phyloP scores from a whole-genome alignment of 1,139 yeast species.

The Geotrichum restrictum region DNA sequence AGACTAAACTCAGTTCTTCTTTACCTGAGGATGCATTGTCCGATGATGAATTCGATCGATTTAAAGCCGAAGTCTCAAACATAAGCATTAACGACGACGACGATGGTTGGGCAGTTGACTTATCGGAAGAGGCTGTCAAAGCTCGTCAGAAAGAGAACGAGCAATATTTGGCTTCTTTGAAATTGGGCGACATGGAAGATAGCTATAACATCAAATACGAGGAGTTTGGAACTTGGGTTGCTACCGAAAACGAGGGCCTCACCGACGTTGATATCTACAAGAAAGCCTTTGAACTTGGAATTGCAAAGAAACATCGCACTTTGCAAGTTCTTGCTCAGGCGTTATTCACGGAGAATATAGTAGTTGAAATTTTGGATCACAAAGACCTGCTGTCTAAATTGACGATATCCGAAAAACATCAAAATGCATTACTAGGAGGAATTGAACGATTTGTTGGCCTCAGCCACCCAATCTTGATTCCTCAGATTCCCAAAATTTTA shows the following conservation, averaged over 20 bases:
- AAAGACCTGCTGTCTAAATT: constrained; percentile 78
- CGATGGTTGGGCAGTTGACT: constrained; percentile 97
- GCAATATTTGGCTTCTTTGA: constrained; percentile 45
- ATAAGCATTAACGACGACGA: constrained; percentile 59
- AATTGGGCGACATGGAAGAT: constrained; percentile 42
- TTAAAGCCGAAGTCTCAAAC: constrained; percentile 80
- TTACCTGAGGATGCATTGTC: constrained; percentile 47
- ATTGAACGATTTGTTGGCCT: constrained; percentile 88
- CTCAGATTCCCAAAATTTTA: constrained; percentile 73
- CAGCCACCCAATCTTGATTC: constrained; percentile 68
- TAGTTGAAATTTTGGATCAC: constrained; percentile 69
- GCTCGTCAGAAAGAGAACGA: constrained; percentile 88
- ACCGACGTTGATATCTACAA: constrained; percentile 87
- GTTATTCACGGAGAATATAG: constrained; percentile 74
- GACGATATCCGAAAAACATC: constrained; percentile 58
- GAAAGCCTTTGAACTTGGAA: constrained; percentile 76
- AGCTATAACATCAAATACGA: constrained; percentile 46
- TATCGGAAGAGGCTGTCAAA: constrained; percentile 93
- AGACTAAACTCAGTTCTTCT: constrained; percentile 30
- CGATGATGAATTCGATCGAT: constrained; percentile 73
- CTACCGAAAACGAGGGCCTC: constrained; percentile 58
- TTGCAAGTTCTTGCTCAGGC: constrained; percentile 90
- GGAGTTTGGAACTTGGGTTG: constrained; percentile 88
- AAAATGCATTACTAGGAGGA: constrained; percentile 90
- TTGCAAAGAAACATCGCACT: constrained; percentile 68